These are phyloP conservation scores for Batkoa obscura DNA, from an alignment of 371 early-diverging fungal species.

Conservation along the genomic window DNA sequence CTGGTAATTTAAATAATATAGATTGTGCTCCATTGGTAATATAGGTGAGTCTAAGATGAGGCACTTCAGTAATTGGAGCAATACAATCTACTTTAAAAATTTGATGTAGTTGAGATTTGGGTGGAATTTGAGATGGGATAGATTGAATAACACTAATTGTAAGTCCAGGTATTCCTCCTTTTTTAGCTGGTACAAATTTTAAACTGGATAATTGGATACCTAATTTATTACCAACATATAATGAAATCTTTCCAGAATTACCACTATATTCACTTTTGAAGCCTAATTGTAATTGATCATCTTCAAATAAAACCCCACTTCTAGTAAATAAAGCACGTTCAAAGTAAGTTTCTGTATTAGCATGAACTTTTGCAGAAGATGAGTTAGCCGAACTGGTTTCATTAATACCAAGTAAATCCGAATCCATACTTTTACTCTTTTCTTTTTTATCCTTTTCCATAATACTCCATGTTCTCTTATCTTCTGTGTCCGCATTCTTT, in stretches of 20 bases:
- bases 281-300: slow-evolving; percentile 63
- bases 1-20: slow-evolving; percentile 47
- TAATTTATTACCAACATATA: slow-evolving; percentile 78
- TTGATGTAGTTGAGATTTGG: slow-evolving; percentile 53
- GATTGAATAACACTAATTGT: slow-evolving; percentile 16
- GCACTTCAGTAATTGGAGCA: slow-evolving; percentile 29
- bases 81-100: slow-evolving; percentile 49
- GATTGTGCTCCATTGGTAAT: slow-evolving; percentile 25
- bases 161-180: slow-evolving; percentile 15
- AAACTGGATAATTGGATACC: slow-evolving; percentile 18
- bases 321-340: slow-evolving; percentile 32
- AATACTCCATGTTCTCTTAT: slow-evolving; percentile 85
- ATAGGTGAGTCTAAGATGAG: slow-evolving; percentile 41
- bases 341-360: slow-evolving; percentile 33
- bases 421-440: background rate
- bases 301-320: slow-evolving; percentile 83
- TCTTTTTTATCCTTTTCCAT: slow-evolving; percentile 74
- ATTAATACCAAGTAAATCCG: slow-evolving; percentile 4
- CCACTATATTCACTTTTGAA: slow-evolving; percentile 76
- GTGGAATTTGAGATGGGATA: slow-evolving; percentile 26
- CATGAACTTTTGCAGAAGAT: slow-evolving; percentile 14
- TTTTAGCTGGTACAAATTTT: slow-evolving; percentile 12
- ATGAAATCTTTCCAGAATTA: slow-evolving; percentile 61
- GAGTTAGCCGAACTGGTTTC: background rate
- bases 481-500: slow-evolving; percentile 80